A percentile compares a stretch with the other conserved stretches of the same genome.
Evolutionary conservation across 768 basidiomycete species (phyloP).

Genomic region (Termitomyces sp.): DNA sequence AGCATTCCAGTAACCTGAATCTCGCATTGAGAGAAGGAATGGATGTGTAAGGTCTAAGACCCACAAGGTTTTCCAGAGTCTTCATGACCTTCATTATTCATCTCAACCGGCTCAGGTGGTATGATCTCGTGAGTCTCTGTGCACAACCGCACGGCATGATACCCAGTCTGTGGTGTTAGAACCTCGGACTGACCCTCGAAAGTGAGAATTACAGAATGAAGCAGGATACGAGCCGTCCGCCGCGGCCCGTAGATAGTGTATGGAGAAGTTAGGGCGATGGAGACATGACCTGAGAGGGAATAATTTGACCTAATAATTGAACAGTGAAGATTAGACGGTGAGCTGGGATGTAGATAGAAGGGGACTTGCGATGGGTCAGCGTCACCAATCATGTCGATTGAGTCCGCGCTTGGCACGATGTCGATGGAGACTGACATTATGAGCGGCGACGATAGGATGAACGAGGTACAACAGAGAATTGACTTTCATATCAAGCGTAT

Average conservation of each 20-base stretch:
- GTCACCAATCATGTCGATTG: conserved; percentile 67
- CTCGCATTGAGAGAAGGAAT: neutral
- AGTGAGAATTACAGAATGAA: conserved; percentile 67
- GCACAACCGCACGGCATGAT: conserved; percentile 65
- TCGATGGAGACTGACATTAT: conserved; percentile 63
- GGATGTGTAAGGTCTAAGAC: conserved; percentile 8
- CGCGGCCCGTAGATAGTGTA: conserved; percentile 52
- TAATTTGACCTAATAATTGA: conserved; percentile 89
- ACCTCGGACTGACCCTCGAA: conserved; percentile 88
- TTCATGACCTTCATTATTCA: conserved; percentile 62
- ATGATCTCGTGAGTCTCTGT: conserved; percentile 60
- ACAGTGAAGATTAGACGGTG: conserved; percentile 1
- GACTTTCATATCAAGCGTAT: conserved; percentile 12
- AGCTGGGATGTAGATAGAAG: neutral
- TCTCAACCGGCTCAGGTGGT: conserved; percentile 45
- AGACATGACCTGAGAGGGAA: conserved; percentile 80
- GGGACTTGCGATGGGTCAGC: conserved; percentile 55
- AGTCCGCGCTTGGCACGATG: conserved; percentile 52
- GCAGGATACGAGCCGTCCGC: conserved; percentile 43
- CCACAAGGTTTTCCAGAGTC: conserved; percentile 47
- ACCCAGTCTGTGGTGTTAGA: conserved; percentile 57
- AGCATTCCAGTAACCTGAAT: conserved; percentile 62
- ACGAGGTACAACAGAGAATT: conserved; percentile 15
- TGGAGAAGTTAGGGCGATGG: conserved; percentile 56
- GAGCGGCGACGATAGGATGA: conserved; percentile 11